phyloP scores from a whole-genome alignment of 305 asterid genomes.

The Fraxinus ornus region DNA sequence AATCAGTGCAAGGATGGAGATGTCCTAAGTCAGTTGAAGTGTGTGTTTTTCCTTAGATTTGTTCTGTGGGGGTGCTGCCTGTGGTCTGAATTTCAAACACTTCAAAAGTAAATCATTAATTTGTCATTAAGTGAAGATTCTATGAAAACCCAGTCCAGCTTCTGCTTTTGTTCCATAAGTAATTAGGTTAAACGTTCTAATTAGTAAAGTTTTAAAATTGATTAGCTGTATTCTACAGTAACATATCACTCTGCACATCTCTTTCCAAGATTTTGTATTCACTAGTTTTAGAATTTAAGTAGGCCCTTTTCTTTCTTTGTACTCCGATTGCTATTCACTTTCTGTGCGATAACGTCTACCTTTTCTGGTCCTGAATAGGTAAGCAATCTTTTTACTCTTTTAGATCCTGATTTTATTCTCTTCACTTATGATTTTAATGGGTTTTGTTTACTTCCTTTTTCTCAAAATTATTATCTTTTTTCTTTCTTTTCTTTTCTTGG shows the following conservation, averaged over 20 bases:
- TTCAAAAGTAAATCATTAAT: not conserved
- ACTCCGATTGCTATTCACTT: conserved; percentile 11
- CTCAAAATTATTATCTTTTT: not conserved
- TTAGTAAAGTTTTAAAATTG: conserved; percentile 21
- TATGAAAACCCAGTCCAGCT: conserved; percentile 16
- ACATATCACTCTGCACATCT: conserved; percentile 15
- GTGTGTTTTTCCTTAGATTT: not conserved
- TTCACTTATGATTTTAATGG: conserved; percentile 10
- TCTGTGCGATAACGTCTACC: conserved; percentile 15
- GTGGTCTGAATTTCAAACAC: not conserved
- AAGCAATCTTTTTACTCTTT: conserved; percentile 20
- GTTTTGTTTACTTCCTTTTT: conserved; percentile 19
- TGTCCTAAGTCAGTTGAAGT: conserved; percentile 24
- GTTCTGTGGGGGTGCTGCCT: not conserved
- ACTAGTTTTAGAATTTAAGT: not conserved
- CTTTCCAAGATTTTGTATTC: conserved; percentile 11
- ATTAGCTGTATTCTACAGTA: conserved; percentile 26
- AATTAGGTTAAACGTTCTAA: conserved; percentile 5
- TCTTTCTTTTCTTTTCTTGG: not conserved
- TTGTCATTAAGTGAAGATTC: conserved; percentile 19
- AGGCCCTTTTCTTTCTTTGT: conserved; percentile 8
- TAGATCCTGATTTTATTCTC: conserved; percentile 25
- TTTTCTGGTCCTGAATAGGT: conserved; percentile 27
- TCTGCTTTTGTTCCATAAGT: conserved; percentile 8
- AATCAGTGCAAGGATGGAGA: conserved; percentile 9